phyloP scores from a whole-genome alignment of 1,284 basidiomycete genomes.

The Boletus chippewaensis region DNA sequence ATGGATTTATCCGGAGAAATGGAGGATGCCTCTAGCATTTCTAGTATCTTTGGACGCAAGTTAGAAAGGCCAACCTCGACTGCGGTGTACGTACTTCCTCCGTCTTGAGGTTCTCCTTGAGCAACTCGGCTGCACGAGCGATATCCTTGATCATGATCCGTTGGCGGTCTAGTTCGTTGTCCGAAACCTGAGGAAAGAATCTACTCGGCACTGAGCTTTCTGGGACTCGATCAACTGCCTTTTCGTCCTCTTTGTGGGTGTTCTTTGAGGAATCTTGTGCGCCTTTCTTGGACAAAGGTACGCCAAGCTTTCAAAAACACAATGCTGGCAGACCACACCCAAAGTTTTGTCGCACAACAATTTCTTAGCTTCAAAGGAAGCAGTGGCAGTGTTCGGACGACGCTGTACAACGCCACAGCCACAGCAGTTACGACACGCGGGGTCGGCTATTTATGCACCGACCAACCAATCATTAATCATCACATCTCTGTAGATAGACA shows the following conservation, averaged over 20 bases:
- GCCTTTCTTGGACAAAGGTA: constrained; percentile 10
- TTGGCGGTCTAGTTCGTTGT: constrained; percentile 41
- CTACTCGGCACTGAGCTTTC: constrained; percentile 47
- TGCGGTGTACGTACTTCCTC: constrained; percentile 49
- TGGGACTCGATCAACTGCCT: constrained; percentile 46
- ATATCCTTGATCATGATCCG: constrained; percentile 61
- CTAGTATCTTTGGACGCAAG: constrained; percentile 46
- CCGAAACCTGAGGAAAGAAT: constrained; percentile 53
- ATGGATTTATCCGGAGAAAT: constrained; percentile 59
- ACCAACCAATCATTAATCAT: no score
- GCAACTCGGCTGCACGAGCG: constrained; percentile 44
- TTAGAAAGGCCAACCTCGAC: neutral
- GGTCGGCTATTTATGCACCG: no score
- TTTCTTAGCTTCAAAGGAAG: no score
- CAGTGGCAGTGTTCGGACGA: no score
- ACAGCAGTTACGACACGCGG: no score
- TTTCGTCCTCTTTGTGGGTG: no score
- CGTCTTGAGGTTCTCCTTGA: constrained; percentile 63
- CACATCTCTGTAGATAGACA: no score
- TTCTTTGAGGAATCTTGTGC: neutral
- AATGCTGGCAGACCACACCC: no score
- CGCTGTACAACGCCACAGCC: no score
- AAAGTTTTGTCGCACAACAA: no score
- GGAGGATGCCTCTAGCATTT: constrained; percentile 70
- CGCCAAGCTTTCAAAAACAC: no score